Base-by-base conservation (phyloP, 108 stramenopile genomes). In the Cylindrotheca closterium region DNA sequence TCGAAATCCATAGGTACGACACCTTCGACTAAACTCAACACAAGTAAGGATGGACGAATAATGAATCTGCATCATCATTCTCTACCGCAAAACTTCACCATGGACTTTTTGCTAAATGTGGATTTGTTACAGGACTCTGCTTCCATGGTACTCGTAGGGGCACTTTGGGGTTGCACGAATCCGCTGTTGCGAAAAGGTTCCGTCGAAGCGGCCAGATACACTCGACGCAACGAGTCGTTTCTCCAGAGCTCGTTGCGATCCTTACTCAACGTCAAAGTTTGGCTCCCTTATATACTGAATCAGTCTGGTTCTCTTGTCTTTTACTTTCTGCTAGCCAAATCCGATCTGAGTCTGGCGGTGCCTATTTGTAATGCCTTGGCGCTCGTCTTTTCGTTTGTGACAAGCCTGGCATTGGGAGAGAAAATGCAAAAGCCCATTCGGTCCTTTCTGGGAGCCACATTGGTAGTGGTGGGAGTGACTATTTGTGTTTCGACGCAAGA, bases 131-230 rank as follows among this genome's bases (percentile, higher is more conserved):
- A 26, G 47, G 83, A 84, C 56, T 48, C 76, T 4, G 17, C 84
- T 18, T 79, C 82, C 26, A 75, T 88, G 29, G 8, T 88, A 2
- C 53, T 86, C 1, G 91, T 93, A 1, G 87, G 91, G 4, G 83
- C 83, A 10, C 57, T 93, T 25, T 93, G 91, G 91, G 91, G 91
- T 24, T 93, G 91, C 60, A 93, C 91, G 12, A 93, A 93, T 80
- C 91, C 91, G 8, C 59, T 93, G 3, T 68, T 93, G 73, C 81
- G 91, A 47, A 76, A 80, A 53, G 91, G 84, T 7, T 58, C 84
- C 27, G 46, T 52, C 15, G 71, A 78, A 61, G 51, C 45, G 55
- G 15, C 34, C 53, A n/a, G 47, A 21, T 15, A 23, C 5, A 42
- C 37, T 10, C 37, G 15, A 7, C 7, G 15, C 10, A 48, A 45